Base-by-base conservation (phyloP, 352 stramenopile species). In the Pythium grandisporangium region DNA sequence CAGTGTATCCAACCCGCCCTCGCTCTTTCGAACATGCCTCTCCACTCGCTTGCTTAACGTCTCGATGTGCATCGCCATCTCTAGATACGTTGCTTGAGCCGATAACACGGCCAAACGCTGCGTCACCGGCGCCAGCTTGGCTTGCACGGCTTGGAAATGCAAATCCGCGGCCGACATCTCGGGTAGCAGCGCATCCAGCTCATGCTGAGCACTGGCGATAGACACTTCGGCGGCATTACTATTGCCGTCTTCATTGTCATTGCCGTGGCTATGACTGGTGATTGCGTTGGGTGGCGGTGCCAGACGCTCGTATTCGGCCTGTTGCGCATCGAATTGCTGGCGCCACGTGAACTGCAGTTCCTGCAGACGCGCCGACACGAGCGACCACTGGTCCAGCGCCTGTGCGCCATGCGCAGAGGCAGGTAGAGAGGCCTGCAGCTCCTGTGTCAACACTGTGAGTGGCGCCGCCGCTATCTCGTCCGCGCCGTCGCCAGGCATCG, bases 21-120 rank as follows among this genome's bases (percentile, higher is more conserved):
- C n/a, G n/a, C n/a, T n/a, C n/a, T n/a, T n/a, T n/a, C n/a, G n/a
- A n/a, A n/a, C n/a, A n/a, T n/a, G n/a, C n/a, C n/a, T n/a, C n/a
- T n/a, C n/a, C 27, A 32, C 27, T 14, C 14, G 27, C 30, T 77
- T 52, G 23, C 70, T 84, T 24, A 61, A 54, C n/a, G 43, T 55
- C 47, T 87, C 70, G 19, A 80, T 62, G 45, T 84, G 53, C 1
- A 87, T 30, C 4, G 64, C 70, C 0, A 49, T 59, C 40, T 61
- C 38, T 7, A 80, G 53, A 45, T 83, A 83, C 16, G 42, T 56
- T 4, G 68, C 59, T 24, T 69, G 61, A 16, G 48, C 61, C 13
- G 70, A 51, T 0, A 87, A 58, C 8, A 20, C 43, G 38, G 62
- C 45, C 11, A 84, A 50, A 6, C 51, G 63, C 6, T 38, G 21